Conservation (phyloP, 2,329 filamentous ascomycete species). For the Zymoseptoria crescenta region DNA sequence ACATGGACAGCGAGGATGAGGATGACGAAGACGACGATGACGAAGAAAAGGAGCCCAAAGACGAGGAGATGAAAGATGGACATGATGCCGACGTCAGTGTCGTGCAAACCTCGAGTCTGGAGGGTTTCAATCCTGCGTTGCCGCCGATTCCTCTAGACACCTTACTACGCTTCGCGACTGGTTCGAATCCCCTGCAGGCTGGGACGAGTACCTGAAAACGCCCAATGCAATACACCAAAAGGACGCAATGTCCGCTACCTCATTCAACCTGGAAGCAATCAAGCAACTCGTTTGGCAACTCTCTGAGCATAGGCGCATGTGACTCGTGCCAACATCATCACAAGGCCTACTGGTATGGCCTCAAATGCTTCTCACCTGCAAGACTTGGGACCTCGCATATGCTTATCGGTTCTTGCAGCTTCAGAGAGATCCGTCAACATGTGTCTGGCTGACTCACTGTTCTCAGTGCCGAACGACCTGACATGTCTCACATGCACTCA, state of each 20-base stretch:
- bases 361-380: too few species aligned
- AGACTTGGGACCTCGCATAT: too few species aligned
- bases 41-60: slow-evolving; percentile 14
- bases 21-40: slow-evolving; percentile 27
- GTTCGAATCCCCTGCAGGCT: neutral
- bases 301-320: too few species aligned
- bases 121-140: slow-evolving; percentile 6
- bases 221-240: neutral
- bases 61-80: slow-evolving; percentile 13
- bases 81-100: slow-evolving; percentile 9
- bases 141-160: slow-evolving; percentile 25
- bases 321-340: too few species aligned
- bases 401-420: too few species aligned
- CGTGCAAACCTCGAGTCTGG: neutral
- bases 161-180: slow-evolving; percentile 18
- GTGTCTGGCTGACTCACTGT: too few species aligned
- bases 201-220: neutral
- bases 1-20: slow-evolving; percentile 40
- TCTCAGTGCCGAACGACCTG: neutral
- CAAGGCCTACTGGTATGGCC: too few species aligned
- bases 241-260: neutral
- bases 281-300: too few species aligned
- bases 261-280: neutral
- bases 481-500: neutral
- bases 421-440: too few species aligned